phyloP scores from a whole-genome alignment of 805 yeast species.

The Teunomyces aglyptinius region DNA sequence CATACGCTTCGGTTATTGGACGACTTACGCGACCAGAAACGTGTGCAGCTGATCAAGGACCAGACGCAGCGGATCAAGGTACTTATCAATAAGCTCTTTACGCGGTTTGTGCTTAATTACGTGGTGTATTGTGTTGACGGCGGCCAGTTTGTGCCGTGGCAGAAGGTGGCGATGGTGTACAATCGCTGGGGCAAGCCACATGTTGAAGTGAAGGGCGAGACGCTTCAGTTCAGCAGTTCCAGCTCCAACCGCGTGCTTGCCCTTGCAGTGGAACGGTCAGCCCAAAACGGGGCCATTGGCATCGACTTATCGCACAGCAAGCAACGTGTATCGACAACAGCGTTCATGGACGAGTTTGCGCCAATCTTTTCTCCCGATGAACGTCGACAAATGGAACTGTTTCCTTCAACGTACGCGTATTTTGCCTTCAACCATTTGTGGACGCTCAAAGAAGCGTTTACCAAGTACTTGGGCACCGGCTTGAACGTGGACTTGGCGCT shows the following conservation, averaged over 20 bases:
- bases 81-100: conserved; percentile 47
- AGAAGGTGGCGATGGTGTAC: conserved; percentile 22
- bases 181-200: conserved; percentile 62
- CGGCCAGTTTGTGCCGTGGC: conserved; percentile 17
- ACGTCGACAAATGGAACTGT: neutral
- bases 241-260: conserved; percentile 53
- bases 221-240: conserved; percentile 53
- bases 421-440: conserved; percentile 56
- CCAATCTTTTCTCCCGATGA: conserved; percentile 7
- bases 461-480: conserved; percentile 68
- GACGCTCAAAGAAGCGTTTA: conserved; percentile 79
- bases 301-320: conserved; percentile 38
- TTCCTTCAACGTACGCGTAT: conserved; percentile 31
- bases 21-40: conserved; percentile 41
- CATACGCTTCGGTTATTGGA: conserved; percentile 41
- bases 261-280: conserved; percentile 38
- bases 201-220: conserved; percentile 13
- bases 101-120: conserved; percentile 40
- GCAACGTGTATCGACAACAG: conserved; percentile 22
- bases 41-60: conserved; percentile 40
- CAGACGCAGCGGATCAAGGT: conserved; percentile 32
- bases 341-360: conserved; percentile 34
- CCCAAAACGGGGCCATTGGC: conserved; percentile 26
- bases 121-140: conserved; percentile 16
- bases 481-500: conserved; percentile 13